Evolutionary conservation across 2,329 filamentous ascomycete genomes (phyloP), one percentile per base, ranked within the genome.

Genomic region (Aspergillus sp.): DNA sequence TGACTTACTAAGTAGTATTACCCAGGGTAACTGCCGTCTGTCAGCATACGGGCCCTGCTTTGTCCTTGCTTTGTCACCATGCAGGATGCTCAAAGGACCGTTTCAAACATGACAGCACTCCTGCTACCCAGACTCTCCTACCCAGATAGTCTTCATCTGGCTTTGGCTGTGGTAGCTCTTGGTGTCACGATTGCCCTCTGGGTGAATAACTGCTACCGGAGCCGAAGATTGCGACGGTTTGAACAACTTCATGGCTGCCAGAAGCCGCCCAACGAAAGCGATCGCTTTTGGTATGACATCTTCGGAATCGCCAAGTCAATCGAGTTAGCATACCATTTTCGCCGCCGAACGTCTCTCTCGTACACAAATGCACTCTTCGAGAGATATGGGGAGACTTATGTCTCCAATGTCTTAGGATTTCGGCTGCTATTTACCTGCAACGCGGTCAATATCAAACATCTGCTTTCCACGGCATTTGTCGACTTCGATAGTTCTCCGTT

Each of bases 371-470:
- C 52, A 2, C 36, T 66, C 3, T 57, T 64, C 50, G 23, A 21
- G 2, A 48, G 2, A 36, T 64, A 62, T 42, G 62, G 62, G 2
- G 57, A 58, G 1, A 64, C 62, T 0, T 64, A 64, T 36, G 39
- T 25, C 8, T 64, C 62, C 19, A 49, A 59, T 47, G 38, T 64
- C 10, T 21, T 64, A 7, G 30, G 39, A 8, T 42, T 47, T 36
- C 62, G 60, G 8, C 38, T 64, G 13, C 50, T 57, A 38, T 62
- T 64, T n/a, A 64, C 62, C 39, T 60, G 60, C 47, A 52, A 39
- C 36, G 41, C 60, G 7, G 23, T 32, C 0, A 64, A 64, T 19
- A 64, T 51, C 11, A 62, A 59, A 19, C 62, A 60, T 19, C 27
- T 64, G 3, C 30, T 62, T 3, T 62, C 54, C 21, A 58, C 48